Base-by-base conservation (phyloP, 2,329 filamentous ascomycete species). In the Aspergillus glaucus region DNA sequence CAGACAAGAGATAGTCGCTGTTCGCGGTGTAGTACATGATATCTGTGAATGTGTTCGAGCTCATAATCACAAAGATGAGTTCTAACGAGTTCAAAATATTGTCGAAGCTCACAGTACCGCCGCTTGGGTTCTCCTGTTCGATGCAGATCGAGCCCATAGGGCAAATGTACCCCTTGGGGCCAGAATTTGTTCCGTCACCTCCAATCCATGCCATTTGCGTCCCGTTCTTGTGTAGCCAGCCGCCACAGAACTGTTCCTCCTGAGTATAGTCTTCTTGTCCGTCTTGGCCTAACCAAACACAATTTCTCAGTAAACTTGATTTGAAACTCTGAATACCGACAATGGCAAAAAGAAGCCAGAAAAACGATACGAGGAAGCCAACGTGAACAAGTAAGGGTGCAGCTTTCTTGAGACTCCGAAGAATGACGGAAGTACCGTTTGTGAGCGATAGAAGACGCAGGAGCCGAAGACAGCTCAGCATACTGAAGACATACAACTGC, bases 41-140 rank as follows among this genome's bases (percentile, higher is more conserved):
- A 67, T 97, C 89, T 1, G 89, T 87, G 69, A 94, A 98, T 0
- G 93, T 98, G 66, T 98, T 98, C 44, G 90, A 92, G 61, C 89
- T 95, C 88, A 98, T 98, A 63, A 98, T 86, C 45, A 98, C 89
- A 63, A 98, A 98, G 2, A 98, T 91, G 50, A 97, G 76, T 70
- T 98, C 90, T 46, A 97, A 73, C 0, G 91, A 96, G 55, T 97
- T 85, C 26, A 88, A 72, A 37, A 98, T 94, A 64, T 97, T 92
- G 73, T 98, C 93, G 63, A 97, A 98, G 66, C 86, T 94, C 60
- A 96, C 80, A 0, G 93, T 98, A 45, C 82, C 83, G 59, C 88
- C 88, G 66, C 81, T 89, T 0, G 93, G 93, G 61, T 87, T 95
- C 2, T 72, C 62, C 50, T 85, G 82, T 68, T 95, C 82, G 15